Base-by-base conservation (phyloP, 495 filamentous ascomycete genomes). In the Echria macrotheca region DNA sequence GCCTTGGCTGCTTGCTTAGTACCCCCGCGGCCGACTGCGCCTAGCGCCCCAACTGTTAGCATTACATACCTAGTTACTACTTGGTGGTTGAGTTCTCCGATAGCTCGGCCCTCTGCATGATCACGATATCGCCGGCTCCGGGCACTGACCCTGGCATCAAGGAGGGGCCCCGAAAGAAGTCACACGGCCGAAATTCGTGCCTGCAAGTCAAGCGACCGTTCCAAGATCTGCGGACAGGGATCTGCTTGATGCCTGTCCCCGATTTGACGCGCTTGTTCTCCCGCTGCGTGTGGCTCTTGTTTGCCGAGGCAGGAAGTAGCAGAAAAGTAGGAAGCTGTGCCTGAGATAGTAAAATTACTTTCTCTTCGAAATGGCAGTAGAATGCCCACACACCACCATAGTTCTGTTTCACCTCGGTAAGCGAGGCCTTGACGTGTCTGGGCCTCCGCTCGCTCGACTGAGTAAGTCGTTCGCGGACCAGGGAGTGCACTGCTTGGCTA, bases 141-240 rank as follows among this genome's bases (percentile, higher is more conserved):
- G 39, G 39, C 22, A 10, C 5, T 21, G 17, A 17, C 39, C 19
- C 39, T 38, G 39, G 17, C 22, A 22, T 42, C 39, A 42, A 42
- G 18, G 18, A 11, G 11, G 7, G 6, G 39, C 32, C 19, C 55
- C 50, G 11, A 44, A 58, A 50, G 44, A 47, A 50, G 55, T 51
- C 47, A 58, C 51, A 54, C 47, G 55, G 46, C 55, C 55, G 55
- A 58, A 49, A 58, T 58, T 17, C 41, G 44, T 24, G 36, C 17
- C 47, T 56, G 54, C 50, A 49, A 37, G 38, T 45, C 49, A 49
- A 39, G 21, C 43, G 15, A 36, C 18, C 14, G 52, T 28, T 55
- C 26, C 42, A 29, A 44, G 42, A 32, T 32, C 25, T 32, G 42
- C 24, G 24, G 8, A 39, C 36, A 39, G 17, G 36, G 28, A 18